Base-by-base conservation (phyloP, 768 basidiomycete species). In the Stropharia rugosoannulata region DNA sequence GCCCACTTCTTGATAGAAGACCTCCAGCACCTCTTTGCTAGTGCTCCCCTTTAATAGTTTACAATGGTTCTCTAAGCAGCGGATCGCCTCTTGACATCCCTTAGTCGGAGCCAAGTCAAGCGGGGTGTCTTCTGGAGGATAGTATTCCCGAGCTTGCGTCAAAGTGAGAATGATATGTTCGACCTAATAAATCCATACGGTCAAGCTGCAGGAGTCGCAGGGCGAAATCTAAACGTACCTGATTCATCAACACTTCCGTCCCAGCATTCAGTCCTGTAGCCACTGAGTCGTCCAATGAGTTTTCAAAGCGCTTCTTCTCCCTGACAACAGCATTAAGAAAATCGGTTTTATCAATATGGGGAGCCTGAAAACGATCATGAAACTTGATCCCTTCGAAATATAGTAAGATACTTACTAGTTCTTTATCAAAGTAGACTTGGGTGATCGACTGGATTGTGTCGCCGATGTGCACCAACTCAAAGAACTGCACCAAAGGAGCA, bases 361-460 rank as follows among this genome's bases (percentile, higher is more conserved):
- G 84, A 0, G 89, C 85, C 92, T 93, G 52, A 4, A 15, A 19
- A 3, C 3, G 41, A 13, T 16, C 42, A 12, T 48, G 45, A 9
- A 19, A n/a, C 9, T 12, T 5, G 12, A 27, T 11, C 22, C 7
- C 10, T 43, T 19, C 25, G 16, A 25, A 13, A 48, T 41, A 3
- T 18, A n/a, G 10, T 41, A 15, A 50, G n/a, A 15, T 43, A 67
- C 86, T 22, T 58, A 90, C 93, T 72, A 98, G 74, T 64, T 97
- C 96, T 65, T 95, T 95, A 66, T 98, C 97, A 66, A 96, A 99
- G 70, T 95, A 99, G 1, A 98, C 97, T 62, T 99, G 95, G 5
- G 97, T 85, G 86, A 98, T 98, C 15, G 88, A 93, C 71, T 96
- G 93, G 42, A 98, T 98, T 13, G 93, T 99, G 66, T 99, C 96